Evolutionary conservation across 192 early-diverging fungal genomes (phyloP), one percentile per base, ranked within the genome.

Genomic region (Coemansia sp.): DNA sequence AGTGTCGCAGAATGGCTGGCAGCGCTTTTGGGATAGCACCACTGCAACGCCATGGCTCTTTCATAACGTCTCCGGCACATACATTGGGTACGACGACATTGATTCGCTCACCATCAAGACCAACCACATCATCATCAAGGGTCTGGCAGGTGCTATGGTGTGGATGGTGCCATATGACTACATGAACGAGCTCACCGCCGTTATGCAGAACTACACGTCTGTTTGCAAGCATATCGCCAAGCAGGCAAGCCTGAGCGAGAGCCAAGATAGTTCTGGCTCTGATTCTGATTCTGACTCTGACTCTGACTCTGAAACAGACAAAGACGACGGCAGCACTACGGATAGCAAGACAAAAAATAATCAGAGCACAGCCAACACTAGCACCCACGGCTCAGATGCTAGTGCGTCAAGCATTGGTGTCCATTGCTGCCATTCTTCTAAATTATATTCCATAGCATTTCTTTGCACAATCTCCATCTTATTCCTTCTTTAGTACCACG

Each of bases 41-140:
- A 87, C 86, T 8, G 63, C 79, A 62, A 91, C 90, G 4, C 91
- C 92, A 4, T 92, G 90, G 90, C 48, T 94, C 13, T 88, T 85
- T 68, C 87, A 90, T 52, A 79, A 78, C 21, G 62, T 48, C 3
- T 89, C 83, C 15, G 83, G 73, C 41, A 78, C 79, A 8, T 90
- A 87, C 57, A 89, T 93, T 65, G 88, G 89, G 7, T 93, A 91
- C 66, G 89, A 91, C 63, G 89, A 93, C 63, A 61, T 81, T 4
- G 71, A 77, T 16, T 90, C 89, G 15, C 64, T 93, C 39, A 65
- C 69, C n/a, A 67, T 85, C 42, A 91, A 91, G 71, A 80, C 86
- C 0, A 70, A 86, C 60, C 74, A 82, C 55, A 70, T 82, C 8
- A 81, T 88, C 42, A 67, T 41, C 41, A 64, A 41, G 7, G 80